Base-by-base conservation (phyloP, 768 basidiomycete species). In the Russula virescens region DNA sequence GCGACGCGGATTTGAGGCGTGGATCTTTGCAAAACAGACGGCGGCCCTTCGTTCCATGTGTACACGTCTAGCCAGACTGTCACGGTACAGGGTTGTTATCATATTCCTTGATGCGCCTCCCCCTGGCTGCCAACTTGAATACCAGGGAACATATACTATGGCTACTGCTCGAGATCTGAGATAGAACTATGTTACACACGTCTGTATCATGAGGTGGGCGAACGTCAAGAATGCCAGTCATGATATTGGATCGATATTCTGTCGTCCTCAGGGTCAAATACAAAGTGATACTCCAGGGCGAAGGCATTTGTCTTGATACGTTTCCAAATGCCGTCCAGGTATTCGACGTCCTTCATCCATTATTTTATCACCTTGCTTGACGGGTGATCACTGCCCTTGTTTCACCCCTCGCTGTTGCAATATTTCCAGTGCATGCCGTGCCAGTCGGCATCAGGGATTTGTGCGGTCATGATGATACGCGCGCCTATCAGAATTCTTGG, bases 181-280 rank as follows among this genome's bases (percentile, higher is more conserved):
- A 43, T 43, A 3, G 42, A 13, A 1, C 18, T 19, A 14, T 40
- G 34, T 35, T 35, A 35, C 34, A 35, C 10, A 35, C 10, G 10
- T 35, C 10, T 38, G 10, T 14, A 38, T 38, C 38, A 13, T 34
- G 34, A n/a, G 2, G n/a, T 13, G 31, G n/a, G 9, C n/a, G 31
- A 14, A 35, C 34, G n/a, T 35, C 5, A 35, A 31, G 31, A 34
- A n/a, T 16, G 34, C 19, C n/a, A 21, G 21, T 21, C 31, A 34
- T 34, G 11, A 31, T 1, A 4, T 21, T 21, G 35, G n/a, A 51
- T 34, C 19, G 49, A 50, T 28, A 31, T n/a, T 35, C n/a, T 23
- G 38, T 38, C 13, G 9, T 21, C 78, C 80, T 0, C 5, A 42
- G 7, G 6, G n/a, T 45, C 40, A 55, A 43, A 16, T 1, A n/a